Percentiles rank a stretch among this genome's conserved stretches.
Evolutionary conservation across 2,329 filamentous ascomycete species (phyloP).

Genomic region (Beauveria sp.): DNA sequence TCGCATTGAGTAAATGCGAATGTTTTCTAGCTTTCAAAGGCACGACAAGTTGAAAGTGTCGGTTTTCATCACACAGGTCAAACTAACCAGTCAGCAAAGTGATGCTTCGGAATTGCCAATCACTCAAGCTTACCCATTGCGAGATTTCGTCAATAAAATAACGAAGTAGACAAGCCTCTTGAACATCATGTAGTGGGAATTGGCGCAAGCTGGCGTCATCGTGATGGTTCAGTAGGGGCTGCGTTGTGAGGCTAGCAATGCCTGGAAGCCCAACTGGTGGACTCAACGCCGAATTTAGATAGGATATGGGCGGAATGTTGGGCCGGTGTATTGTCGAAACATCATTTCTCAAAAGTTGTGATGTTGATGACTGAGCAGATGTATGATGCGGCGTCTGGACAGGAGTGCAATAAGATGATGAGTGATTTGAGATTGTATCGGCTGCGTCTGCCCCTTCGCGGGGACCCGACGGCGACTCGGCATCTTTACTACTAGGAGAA

Average conservation of each 20-base stretch:
- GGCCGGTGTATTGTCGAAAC: not conserved
- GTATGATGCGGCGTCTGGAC: not conserved
- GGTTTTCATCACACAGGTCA: constrained; percentile 31
- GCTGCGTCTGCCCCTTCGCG: not conserved
- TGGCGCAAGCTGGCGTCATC: constrained; percentile 5
- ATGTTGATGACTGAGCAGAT: not conserved
- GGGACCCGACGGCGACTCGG: not conserved
- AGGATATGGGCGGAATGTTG: constrained; percentile 1
- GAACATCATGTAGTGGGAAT: constrained; percentile 27
- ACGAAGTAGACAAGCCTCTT: constrained; percentile 30
- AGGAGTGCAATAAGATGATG: not conserved
- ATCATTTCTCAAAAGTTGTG: not conserved
- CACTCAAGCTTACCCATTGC: constrained; percentile 25
- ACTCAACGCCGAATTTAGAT: not conserved
- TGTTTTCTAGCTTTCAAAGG: constrained; percentile 27
- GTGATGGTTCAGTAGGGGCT: not conserved
- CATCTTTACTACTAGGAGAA: not conserved
- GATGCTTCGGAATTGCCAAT: not conserved
- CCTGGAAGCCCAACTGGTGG: constrained; percentile 2
- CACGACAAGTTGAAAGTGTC: constrained; percentile 33
- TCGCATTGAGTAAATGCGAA: constrained; percentile 30
- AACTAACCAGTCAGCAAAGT: constrained; percentile 21
- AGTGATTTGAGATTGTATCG: not conserved
- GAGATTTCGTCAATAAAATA: constrained; percentile 34
- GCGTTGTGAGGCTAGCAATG: constrained; percentile 2